phyloP scores from a whole-genome alignment of 148 eudicot species.

The Camellia lanceoleosa region DNA sequence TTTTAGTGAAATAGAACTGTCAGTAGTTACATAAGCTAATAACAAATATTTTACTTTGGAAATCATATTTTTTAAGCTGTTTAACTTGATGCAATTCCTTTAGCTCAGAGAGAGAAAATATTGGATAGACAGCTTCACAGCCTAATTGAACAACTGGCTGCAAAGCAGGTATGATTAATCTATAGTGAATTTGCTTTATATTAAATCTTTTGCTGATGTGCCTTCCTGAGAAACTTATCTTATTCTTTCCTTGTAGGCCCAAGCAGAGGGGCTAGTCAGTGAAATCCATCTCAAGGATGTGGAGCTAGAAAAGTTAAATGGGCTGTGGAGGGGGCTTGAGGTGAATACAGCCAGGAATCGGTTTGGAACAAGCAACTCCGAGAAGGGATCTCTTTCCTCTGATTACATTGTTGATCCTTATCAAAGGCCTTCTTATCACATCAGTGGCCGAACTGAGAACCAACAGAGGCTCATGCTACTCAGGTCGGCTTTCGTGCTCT shows the following conservation, averaged over 20 bases:
- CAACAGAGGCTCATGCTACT: constrained; percentile 72
- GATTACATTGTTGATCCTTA: constrained; percentile 51
- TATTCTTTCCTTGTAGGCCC: constrained; percentile 12
- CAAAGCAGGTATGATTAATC: constrained; percentile 62
- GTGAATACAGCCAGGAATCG: constrained; percentile 67
- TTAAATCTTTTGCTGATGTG: neutral
- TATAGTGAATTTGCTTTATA: neutral
- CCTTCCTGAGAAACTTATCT: neutral
- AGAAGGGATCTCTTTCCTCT: constrained; percentile 34
- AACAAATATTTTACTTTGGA: neutral
- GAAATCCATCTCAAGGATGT: constrained; percentile 68
- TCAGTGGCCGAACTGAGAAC: constrained; percentile 53
- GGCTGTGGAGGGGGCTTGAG: constrained; percentile 60
- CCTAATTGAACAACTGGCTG: constrained; percentile 85
- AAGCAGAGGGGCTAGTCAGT: constrained; percentile 76
- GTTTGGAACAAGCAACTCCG: constrained; percentile 47
- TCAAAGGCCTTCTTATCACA: constrained; percentile 50
- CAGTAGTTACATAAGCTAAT: neutral
- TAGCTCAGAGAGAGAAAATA: constrained; percentile 94
- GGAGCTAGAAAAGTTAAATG: constrained; percentile 79
- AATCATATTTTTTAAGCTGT: neutral
- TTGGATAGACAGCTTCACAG: constrained; percentile 94
- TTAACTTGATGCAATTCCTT: constrained; percentile 16
- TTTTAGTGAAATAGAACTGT: neutral
- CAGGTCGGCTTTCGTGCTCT: constrained; percentile 88